These are phyloP conservation scores for Adansonia gregorii DNA, from an alignment of 441 rosid species.

Conservation along the genomic window DNA sequence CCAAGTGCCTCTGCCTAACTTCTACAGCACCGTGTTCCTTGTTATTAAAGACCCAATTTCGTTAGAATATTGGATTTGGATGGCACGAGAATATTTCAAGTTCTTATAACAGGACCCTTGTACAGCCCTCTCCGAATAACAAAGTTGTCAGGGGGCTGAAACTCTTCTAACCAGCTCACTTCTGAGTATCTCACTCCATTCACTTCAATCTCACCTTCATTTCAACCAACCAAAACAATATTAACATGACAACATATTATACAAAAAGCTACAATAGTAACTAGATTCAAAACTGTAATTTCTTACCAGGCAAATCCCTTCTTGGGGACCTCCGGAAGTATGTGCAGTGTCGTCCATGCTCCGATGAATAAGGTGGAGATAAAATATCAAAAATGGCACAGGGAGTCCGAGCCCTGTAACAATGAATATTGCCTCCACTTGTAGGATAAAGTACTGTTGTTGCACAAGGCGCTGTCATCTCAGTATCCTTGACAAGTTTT, in stretches of 20 bases:
- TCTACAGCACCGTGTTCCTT: slow-evolving; percentile 11
- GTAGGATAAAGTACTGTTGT: slow-evolving; percentile 62
- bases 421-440: slow-evolving; percentile 69
- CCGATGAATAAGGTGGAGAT: slow-evolving; percentile 74
- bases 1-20: slow-evolving; percentile 37
- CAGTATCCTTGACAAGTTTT: slow-evolving; percentile 54
- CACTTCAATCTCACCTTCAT: slow-evolving; percentile 63
- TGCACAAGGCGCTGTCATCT: slow-evolving; percentile 60
- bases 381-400: slow-evolving; percentile 78
- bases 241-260: not conserved
- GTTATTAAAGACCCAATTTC: slow-evolving; percentile 28
- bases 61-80: slow-evolving; percentile 23
- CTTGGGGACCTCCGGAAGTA: slow-evolving; percentile 58
- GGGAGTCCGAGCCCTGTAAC: slow-evolving; percentile 68
- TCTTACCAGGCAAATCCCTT: slow-evolving; percentile 62
- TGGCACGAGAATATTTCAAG: slow-evolving; percentile 44
- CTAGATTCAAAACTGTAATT: not conserved
- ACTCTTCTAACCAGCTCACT: slow-evolving; percentile 74
- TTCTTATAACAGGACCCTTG: slow-evolving; percentile 74
- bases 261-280: not conserved
- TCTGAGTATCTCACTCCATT: slow-evolving; percentile 55
- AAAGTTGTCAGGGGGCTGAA: slow-evolving; percentile 75
- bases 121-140: slow-evolving; percentile 71
- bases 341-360: slow-evolving; percentile 65
- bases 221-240: slow-evolving; percentile 6